Evolutionary conservation across 164 flowering plant genomes (phyloP), one percentile per base, ranked within the genome.

Genomic region (Echeveria elegans): DNA sequence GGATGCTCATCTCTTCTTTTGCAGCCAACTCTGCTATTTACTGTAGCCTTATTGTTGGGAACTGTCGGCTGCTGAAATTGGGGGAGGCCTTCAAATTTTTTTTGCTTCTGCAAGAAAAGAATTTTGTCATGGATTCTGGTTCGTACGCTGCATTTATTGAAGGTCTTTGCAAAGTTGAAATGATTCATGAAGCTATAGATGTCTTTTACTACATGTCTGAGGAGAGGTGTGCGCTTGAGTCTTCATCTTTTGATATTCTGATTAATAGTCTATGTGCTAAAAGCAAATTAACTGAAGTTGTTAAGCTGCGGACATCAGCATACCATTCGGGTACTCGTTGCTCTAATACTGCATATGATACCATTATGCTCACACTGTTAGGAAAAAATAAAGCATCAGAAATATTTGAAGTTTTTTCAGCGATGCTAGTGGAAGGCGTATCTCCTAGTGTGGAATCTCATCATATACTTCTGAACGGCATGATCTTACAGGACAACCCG

Each of bases 401-500:
- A 63, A 52, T 75, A 12, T 53, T 77, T 28, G 73, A 72, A 34
- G 59, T 80, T 1, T 64, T 89, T 37, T 70, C 92, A 15, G 81
- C 72, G 65, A 85, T 89, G 87, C 29, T 89, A 70, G 76, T 79
- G 43, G 72, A 61, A 67, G 96, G 92, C 31, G 76, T 79, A 64
- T 6, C 62, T 69, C 77, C 79, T 38, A 77, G 84, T 66, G 67
- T 11, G 30, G 80, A 79, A 73, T 74, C 80, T 53, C 86, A 85
- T 63, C 23, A 75, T 56, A 65, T 80, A 45, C 80, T 87, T 31
- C 64, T 85, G 65, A 53, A 72, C 60, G 73, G 75, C 76, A 73
- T 80, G 80, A 73, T 70, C 69, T 41, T 68, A 6, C 63, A 71
- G 36, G 73, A 75, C 60, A 77, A 48, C 59, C 52, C 70, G 32